phyloP scores from a whole-genome alignment of 1,284 basidiomycete genomes.

The Malassezia cuniculi region DNA sequence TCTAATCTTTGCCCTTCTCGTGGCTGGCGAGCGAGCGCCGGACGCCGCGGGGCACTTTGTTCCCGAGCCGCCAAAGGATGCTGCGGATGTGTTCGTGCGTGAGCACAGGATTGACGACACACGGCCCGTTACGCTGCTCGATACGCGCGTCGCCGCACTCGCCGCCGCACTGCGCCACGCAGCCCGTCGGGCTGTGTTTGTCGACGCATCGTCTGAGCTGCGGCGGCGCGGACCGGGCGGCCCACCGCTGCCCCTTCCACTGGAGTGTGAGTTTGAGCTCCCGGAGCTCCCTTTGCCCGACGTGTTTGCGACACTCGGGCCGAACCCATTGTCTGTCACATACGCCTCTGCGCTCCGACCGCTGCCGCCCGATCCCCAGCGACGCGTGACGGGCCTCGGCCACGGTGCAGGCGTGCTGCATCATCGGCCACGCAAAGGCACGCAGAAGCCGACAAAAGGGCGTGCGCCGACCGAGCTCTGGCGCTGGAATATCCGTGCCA shows the following conservation, averaged over 20 bases:
- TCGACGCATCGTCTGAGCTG: too few relatives aligned
- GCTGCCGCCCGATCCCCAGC: slow-evolving; percentile 35
- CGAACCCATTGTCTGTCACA: slow-evolving; percentile 39
- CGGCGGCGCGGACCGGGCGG: too few relatives aligned
- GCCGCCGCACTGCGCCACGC: too few relatives aligned
- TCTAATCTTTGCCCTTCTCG: slow-evolving; percentile 3
- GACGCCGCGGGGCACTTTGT: background rate
- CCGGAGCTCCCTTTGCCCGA: slow-evolving; percentile 23
- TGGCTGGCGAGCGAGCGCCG: background rate
- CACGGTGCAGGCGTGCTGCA: slow-evolving; percentile 37
- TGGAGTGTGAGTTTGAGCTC: slow-evolving; percentile 5
- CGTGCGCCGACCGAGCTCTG: slow-evolving; percentile 34
- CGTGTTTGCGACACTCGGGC: slow-evolving; percentile 30
- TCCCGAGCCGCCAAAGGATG: background rate
- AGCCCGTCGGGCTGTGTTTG: too few relatives aligned
- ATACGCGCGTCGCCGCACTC: too few relatives aligned
- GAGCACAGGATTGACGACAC: background rate
- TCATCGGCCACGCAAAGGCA: slow-evolving; percentile 17
- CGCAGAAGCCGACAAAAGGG: slow-evolving; percentile 15
- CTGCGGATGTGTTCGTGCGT: background rate
- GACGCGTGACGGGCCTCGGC: slow-evolving; percentile 35
- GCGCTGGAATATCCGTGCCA: slow-evolving; percentile 36
- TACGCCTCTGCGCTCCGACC: slow-evolving; percentile 41
- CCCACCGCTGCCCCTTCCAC: background rate
- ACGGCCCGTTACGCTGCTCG: too few relatives aligned